These are phyloP conservation scores for Pseudozyma pruni DNA, from an alignment of 1,284 basidiomycete species.

Conservation along the genomic window DNA sequence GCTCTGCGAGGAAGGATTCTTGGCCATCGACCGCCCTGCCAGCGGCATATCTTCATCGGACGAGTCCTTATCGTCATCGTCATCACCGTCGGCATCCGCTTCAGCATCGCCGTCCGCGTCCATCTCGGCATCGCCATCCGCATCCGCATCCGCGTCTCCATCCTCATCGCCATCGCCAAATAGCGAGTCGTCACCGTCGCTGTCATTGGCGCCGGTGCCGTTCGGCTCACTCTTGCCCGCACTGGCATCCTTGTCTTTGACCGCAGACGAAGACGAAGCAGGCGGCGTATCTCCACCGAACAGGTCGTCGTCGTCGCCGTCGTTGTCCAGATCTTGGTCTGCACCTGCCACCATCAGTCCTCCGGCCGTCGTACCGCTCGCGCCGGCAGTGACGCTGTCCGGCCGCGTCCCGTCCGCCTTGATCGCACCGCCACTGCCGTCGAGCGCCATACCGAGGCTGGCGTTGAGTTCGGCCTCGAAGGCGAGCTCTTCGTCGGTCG, in stretches of 20 bases:
- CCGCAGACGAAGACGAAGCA: conserved; percentile 1
- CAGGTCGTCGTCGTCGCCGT: conserved; percentile 37
- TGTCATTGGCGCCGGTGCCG: conserved; percentile 10
- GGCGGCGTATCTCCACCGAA: conserved; percentile 48
- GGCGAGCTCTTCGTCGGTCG: conserved; percentile 53
- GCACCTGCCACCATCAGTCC: conserved; percentile 39
- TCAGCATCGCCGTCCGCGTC: conserved; percentile 51
- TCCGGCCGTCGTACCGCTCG: conserved; percentile 23
- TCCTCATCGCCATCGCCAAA: conserved; percentile 46
- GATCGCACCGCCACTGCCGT: conserved; percentile 22
- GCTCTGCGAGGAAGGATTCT: conserved; percentile 24
- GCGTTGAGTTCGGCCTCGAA: conserved; percentile 56
- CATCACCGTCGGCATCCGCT: conserved; percentile 41
- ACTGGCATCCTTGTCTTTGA: conserved; percentile 6
- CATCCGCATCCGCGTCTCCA: conserved; percentile 49
- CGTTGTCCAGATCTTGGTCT: conserved; percentile 24
- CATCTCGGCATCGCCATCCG: conserved; percentile 49
- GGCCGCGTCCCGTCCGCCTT: conserved; percentile 23
- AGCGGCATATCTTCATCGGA: conserved; percentile 54
- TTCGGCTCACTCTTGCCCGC: conserved; percentile 18
- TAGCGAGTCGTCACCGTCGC: conserved; percentile 48
- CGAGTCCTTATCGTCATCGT: conserved; percentile 60
- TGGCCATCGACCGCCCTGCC: conserved; percentile 35
- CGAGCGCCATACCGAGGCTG: conserved; percentile 42
- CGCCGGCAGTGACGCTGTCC: conserved; percentile 3